phyloP scores from a whole-genome alignment of 768 basidiomycete species.

The Lentinus tigrinus region DNA sequence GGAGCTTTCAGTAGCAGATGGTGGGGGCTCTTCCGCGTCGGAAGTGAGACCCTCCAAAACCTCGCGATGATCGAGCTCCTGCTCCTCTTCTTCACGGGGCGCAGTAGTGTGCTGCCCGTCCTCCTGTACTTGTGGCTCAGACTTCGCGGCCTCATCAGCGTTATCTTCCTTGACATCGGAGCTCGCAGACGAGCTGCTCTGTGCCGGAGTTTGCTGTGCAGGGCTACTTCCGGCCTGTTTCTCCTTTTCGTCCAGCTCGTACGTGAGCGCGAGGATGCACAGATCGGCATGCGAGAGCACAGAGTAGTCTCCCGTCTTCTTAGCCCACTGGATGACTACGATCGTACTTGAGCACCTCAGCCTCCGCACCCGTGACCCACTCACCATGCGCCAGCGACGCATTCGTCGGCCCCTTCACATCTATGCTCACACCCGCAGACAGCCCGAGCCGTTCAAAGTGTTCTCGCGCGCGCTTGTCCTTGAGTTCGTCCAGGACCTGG shows the following conservation, averaged over 20 bases:
- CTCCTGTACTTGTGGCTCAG: background rate
- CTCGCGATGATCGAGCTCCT: background rate
- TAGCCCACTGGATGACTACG: slow-evolving; percentile 85
- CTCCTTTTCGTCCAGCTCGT: slow-evolving; percentile 64
- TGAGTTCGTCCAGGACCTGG: slow-evolving; percentile 85
- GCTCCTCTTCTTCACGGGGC: background rate
- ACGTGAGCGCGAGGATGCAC: slow-evolving; percentile 85
- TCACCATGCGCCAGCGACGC: slow-evolving; percentile 64
- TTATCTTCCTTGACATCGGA: background rate
- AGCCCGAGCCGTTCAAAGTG: slow-evolving; percentile 81
- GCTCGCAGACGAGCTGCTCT: background rate
- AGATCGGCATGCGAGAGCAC: slow-evolving; percentile 91
- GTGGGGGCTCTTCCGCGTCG: slow-evolving; percentile 19
- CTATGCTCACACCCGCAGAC: slow-evolving; percentile 71
- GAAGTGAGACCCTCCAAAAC: slow-evolving; percentile 18
- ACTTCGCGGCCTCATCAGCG: background rate
- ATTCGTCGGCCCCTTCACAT: slow-evolving; percentile 68
- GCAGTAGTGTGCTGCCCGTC: background rate
- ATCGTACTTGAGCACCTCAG: slow-evolving; percentile 14
- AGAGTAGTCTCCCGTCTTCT: slow-evolving; percentile 94
- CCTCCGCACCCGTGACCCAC: slow-evolving; percentile 16
- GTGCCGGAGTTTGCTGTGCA: slow-evolving; percentile 22
- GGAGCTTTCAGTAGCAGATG: background rate
- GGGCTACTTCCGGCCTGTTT: slow-evolving; percentile 28
- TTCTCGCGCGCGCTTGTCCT: slow-evolving; percentile 83